Evolutionary conservation across 352 stramenopile species (phyloP), one percentile per base, ranked within the genome.

Genomic region (Thalassiosira allenii): DNA sequence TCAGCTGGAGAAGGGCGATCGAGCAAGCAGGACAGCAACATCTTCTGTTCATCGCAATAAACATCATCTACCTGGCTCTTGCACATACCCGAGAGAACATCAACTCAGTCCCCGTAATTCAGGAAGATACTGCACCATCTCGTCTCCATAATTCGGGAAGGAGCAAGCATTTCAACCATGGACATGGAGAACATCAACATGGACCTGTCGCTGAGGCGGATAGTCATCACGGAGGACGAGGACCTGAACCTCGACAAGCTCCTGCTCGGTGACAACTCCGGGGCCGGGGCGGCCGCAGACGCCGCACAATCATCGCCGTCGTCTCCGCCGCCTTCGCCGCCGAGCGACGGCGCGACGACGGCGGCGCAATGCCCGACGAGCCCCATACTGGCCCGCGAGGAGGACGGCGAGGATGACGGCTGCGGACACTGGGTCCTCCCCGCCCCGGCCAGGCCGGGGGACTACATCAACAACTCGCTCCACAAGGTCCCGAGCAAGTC

Each of bases 401-500:
- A 76, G 3, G 63, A 62, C 23, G 25, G 32, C 37, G 52, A 67
- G 41, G 67, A 51, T 53, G 54, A 43, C n/a, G 51, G 53, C 14
- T 27, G 20, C 12, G 54, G 27, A 14, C 23, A 61, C 3, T 82
- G 74, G 74, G 33, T 69, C 12, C 32, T 69, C 3, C 75, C 75
- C 5, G 2, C 49, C 44, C 58, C 75, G 22, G 41, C 49, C 12
- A 12, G 25, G 30, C 65, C 49, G 11, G 75, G 65, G 23, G 66
- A 77, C 25, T 69, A 56, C 33, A 30, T 83, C 17, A 54, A 44
- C 23, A 30, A 30, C 33, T 72, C 64, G 37, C 17, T 78, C n/a
- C 52, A 58, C 30, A 72, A 56, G 25, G 58, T 77, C 32, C 75
- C 75, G 9, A 77, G 65, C 66, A 83, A 77, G 51, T 77, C 75